These are phyloP conservation scores for Karstenula rhodostoma DNA, from an alignment of 2,329 filamentous ascomycete species.

Conservation along the genomic window DNA sequence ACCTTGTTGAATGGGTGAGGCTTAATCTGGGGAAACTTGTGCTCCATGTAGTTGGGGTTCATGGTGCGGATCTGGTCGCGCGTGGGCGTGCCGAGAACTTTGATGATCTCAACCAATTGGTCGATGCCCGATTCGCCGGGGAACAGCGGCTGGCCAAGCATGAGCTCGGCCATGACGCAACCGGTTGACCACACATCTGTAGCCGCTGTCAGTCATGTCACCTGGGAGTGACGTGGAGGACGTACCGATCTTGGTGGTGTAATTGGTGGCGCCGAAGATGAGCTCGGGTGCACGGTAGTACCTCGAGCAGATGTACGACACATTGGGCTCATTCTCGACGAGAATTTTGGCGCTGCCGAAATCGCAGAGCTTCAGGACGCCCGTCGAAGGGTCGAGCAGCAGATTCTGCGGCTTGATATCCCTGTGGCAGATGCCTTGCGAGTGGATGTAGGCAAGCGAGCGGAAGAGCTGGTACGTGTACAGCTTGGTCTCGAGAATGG, in stretches of 20 bases:
- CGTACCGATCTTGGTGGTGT: constrained; percentile 99
- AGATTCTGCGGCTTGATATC: constrained; percentile 99
- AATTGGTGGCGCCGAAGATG: constrained; percentile 98
- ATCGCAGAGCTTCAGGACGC: constrained; percentile 96
- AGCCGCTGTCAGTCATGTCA: constrained; percentile 30
- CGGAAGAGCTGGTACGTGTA: constrained; percentile 99
- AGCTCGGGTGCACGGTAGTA: constrained; percentile 98
- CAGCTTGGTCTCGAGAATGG: constrained; percentile 96
- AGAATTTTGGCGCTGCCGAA: constrained; percentile 99
- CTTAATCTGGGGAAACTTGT: constrained; percentile 99
- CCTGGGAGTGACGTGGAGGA: constrained; percentile 21
- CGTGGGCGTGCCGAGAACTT: constrained; percentile 95
- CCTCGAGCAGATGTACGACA: constrained; percentile 98
- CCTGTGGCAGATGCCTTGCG: constrained; percentile 97
- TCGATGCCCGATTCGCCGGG: constrained; percentile 98
- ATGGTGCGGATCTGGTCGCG: constrained; percentile 98
- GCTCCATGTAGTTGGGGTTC: constrained; percentile 99
- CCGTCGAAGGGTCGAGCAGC: constrained; percentile 87
- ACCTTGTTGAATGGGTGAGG: constrained; percentile 98
- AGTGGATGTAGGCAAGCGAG: constrained; percentile 98
- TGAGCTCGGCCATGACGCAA: constrained; percentile 98
- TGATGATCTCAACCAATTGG: constrained; percentile 98
- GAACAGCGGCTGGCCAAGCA: constrained; percentile 97
- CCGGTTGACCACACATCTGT: constrained; percentile 99
- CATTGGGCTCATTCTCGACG: constrained; percentile 98